phyloP scores from a whole-genome alignment of 2,329 filamentous ascomycete species.

The Mycosphaerella sp. region DNA sequence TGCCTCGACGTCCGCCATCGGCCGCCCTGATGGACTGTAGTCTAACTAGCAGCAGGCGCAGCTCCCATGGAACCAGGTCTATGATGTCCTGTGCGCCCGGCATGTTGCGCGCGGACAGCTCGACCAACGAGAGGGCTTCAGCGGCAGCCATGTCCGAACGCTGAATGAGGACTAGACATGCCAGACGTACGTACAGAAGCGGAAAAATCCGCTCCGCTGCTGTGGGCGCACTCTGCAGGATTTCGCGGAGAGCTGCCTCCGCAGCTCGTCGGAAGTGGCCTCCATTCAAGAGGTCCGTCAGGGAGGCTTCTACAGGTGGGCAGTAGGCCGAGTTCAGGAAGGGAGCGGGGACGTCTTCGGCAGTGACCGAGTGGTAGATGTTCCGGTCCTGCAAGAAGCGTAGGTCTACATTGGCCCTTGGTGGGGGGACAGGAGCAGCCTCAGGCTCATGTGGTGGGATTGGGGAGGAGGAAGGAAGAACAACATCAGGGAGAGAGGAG shows the following conservation, averaged over 20 bases:
- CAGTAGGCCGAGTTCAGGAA: conserved; percentile 65
- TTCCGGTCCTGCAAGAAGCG: conserved; percentile 72
- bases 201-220: conserved; percentile 65
- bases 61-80: conserved; percentile 77
- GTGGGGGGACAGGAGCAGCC: conserved; percentile 11
- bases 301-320: conserved; percentile 56
- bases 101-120: conserved; percentile 43
- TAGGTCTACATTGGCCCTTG: conserved; percentile 56
- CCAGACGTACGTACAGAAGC: conserved; percentile 73
- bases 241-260: conserved; percentile 36
- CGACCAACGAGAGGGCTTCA: conserved; percentile 58
- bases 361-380: conserved; percentile 73
- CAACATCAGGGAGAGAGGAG: neutral
- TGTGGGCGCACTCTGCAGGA: conserved; percentile 44
- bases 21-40: conserved; percentile 81
- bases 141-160: conserved; percentile 52
- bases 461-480: neutral
- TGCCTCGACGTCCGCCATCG: conserved; percentile 72
- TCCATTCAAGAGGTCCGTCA: conserved; percentile 60
- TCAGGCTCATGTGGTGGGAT: conserved; percentile 16
- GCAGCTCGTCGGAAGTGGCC: conserved; percentile 68
- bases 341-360: conserved; percentile 54
- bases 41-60: conserved; percentile 75
- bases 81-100: conserved; percentile 48
- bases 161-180: conserved; percentile 74